Percentiles rank a stretch among this genome's conserved stretches.
Evolutionary conservation across 2,329 filamentous ascomycete genomes (phyloP).

Genomic region (Nemania sp.): DNA sequence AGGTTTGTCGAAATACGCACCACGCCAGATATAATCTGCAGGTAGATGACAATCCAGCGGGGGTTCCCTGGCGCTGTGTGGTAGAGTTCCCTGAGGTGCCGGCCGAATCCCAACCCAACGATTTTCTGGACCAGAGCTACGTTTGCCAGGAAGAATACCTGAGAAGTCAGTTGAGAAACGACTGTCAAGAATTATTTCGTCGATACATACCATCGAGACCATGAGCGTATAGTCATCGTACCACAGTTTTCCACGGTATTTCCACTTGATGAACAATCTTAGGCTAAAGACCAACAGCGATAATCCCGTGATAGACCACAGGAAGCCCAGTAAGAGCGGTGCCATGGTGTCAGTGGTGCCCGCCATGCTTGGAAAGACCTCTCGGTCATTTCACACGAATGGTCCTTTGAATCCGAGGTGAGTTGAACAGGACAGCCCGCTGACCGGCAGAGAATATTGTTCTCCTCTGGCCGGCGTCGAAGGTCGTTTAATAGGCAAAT

Average conservation of each 20-base stretch:
- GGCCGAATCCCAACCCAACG: conserved; percentile 11
- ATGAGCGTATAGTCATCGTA: conserved; percentile 22
- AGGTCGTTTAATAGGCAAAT: too few species aligned
- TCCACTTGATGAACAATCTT: conserved; percentile 23
- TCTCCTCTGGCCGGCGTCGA: neutral
- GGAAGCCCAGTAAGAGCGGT: conserved; percentile 10
- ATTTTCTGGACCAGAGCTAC: conserved; percentile 9
- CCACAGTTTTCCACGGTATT: conserved; percentile 18
- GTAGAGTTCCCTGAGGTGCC: conserved; percentile 4
- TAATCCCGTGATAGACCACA: conserved; percentile 17
- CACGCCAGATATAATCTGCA: conserved; percentile 13
- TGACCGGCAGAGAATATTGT: neutral
- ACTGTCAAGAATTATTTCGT: neutral
- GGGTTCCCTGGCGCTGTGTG: neutral
- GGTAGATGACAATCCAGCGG: conserved; percentile 9
- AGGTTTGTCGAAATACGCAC: conserved; percentile 15
- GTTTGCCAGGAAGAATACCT: conserved; percentile 15
- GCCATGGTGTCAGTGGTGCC: conserved; percentile 10
- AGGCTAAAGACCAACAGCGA: conserved; percentile 3
- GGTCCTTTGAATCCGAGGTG: neutral
- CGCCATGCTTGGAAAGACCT: conserved; percentile 5
- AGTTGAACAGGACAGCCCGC: neutral
- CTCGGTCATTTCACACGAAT: conserved; percentile 6
- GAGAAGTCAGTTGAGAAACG: neutral
- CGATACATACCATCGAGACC: conserved; percentile 13